phyloP scores from a whole-genome alignment of 768 basidiomycete genomes.

The Mycena maculata region DNA sequence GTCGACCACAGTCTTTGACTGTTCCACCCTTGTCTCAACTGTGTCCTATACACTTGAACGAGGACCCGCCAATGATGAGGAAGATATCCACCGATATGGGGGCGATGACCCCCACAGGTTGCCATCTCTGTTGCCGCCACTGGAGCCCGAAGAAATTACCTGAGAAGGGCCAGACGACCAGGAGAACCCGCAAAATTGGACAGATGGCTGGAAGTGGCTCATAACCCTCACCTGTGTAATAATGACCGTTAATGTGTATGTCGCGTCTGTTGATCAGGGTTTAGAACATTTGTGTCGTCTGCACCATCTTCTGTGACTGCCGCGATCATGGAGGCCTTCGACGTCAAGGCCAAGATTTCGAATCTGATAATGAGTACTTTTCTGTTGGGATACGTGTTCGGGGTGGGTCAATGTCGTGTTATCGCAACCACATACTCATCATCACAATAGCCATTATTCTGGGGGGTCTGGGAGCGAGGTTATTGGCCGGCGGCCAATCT shows the following conservation, averaged over 20 bases:
- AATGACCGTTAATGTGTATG: conserved; percentile 69
- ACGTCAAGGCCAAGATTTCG: conserved; percentile 54
- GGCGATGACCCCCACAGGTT: conserved; percentile 45
- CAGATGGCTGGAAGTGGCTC: conserved; percentile 56
- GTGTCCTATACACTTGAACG: neutral
- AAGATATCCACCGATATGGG: conserved; percentile 43
- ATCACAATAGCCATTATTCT: conserved; percentile 46
- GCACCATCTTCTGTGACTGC: conserved; percentile 58
- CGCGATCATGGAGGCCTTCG: conserved; percentile 53
- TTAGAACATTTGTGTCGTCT: conserved; percentile 70
- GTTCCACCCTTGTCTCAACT: conserved; percentile 12
- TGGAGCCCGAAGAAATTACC: conserved; percentile 52
- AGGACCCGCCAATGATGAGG: conserved; percentile 28
- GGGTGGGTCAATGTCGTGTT: conserved; percentile 46
- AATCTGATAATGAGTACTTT: conserved; percentile 63
- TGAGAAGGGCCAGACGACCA: conserved; percentile 70
- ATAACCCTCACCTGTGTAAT: conserved; percentile 57
- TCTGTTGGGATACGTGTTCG: conserved; percentile 63
- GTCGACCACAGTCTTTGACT: conserved; percentile 14
- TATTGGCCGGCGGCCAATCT: conserved; percentile 63
- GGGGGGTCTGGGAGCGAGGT: conserved; percentile 75
- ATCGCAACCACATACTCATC: conserved; percentile 2
- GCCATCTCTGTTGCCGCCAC: conserved; percentile 29
- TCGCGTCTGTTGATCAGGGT: conserved; percentile 18
- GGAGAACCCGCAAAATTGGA: conserved; percentile 69